A percentile compares a stretch with the other conserved stretches of the same genome.
Conservation (phyloP, 805 yeast genomes). For the Jamesozyma rosinii region DNA sequence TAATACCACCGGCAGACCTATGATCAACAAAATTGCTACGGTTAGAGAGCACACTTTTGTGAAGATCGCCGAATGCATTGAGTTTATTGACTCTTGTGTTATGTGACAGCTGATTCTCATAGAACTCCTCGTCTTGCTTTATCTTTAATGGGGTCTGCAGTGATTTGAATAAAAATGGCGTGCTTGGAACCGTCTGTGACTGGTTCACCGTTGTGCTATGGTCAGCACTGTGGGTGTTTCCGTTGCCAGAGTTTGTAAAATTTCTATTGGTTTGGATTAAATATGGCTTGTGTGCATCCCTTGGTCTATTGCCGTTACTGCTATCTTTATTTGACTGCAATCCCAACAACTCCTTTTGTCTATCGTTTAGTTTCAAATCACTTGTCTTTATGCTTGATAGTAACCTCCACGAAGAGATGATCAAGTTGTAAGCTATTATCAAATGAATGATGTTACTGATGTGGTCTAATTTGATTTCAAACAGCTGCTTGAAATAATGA, state of each 20-base stretch:
- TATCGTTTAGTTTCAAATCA: conserved; percentile 27
- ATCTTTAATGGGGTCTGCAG: conserved; percentile 20
- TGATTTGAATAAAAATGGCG: conserved; percentile 26
- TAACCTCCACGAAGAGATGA: conserved; percentile 26
- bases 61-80: conserved; percentile 18
- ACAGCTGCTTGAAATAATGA: conserved; percentile 6
- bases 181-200: conserved; percentile 6
- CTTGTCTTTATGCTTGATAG: conserved; percentile 24
- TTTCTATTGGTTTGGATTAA: conserved; percentile 5
- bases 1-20: no score
- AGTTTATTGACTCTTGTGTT: conserved; percentile 13
- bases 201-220: neutral
- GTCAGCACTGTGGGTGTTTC: no score
- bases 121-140: conserved; percentile 6
- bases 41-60: neutral
- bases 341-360: conserved; percentile 32
- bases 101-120: neutral
- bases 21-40: neutral
- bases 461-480: conserved; percentile 10
- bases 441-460: conserved; percentile 22
- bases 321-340: conserved; percentile 8
- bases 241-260: neutral
- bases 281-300: conserved; percentile 11
- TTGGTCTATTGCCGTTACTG: neutral
- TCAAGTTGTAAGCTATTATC: conserved; percentile 26